Percentiles rank a stretch among this genome's conserved stretches.
phyloP scores from a whole-genome alignment of 192 early-diverging fungal species.

The Coemansia sp. region DNA sequence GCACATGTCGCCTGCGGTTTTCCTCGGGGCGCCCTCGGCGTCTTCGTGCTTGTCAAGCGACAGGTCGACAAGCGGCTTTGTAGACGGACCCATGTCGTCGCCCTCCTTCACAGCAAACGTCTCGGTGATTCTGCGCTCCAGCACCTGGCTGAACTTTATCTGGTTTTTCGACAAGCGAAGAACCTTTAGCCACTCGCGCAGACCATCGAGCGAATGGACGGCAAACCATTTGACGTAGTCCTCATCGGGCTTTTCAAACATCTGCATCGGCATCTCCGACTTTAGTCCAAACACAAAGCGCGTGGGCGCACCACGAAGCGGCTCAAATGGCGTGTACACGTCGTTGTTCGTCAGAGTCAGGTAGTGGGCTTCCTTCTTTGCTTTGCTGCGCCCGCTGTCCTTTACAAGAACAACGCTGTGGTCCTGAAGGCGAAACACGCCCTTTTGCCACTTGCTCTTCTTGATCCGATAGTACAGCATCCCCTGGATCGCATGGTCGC shows the following conservation, averaged over 20 bases:
- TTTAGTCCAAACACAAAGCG: conserved; percentile 82
- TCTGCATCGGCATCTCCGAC: conserved; percentile 71
- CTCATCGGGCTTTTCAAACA: conserved; percentile 80
- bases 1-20: conserved; percentile 27
- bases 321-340: conserved; percentile 76
- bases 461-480: conserved; percentile 76
- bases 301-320: conserved; percentile 71
- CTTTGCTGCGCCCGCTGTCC: conserved; percentile 27
- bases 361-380: conserved; percentile 41
- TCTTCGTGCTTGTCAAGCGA: conserved; percentile 23
- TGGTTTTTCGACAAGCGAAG: conserved; percentile 49
- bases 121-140: conserved; percentile 41
- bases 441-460: conserved; percentile 83
- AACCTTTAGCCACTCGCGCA: conserved; percentile 47
- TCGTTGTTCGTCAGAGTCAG: conserved; percentile 72
- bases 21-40: conserved; percentile 11
- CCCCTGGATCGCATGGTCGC: conserved; percentile 58
- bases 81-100: conserved; percentile 10
- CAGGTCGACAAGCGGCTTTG: conserved; percentile 45
- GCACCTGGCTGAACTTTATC: conserved; percentile 47
- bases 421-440: conserved; percentile 63
- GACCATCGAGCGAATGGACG: conserved; percentile 38
- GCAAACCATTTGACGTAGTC: conserved; percentile 71
- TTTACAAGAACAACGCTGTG: conserved; percentile 42
- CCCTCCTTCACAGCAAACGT: conserved; percentile 18